Evolutionary conservation across 139 green algal species (phyloP), one percentile per base, ranked within the genome.

Genomic region (Ettlia oleoabundans): DNA sequence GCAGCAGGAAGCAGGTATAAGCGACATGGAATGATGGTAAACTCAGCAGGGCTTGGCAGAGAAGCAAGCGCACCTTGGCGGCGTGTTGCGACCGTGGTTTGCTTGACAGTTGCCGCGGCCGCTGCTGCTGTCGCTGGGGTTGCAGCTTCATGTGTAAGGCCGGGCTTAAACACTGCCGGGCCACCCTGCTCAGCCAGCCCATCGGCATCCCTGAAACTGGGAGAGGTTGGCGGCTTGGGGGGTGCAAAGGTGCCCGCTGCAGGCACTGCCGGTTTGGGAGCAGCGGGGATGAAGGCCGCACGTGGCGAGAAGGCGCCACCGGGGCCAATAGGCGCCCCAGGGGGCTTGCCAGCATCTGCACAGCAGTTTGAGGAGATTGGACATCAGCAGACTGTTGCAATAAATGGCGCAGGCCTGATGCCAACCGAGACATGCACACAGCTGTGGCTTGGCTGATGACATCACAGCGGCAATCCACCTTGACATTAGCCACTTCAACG

Each of bases 101-200:
- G 30, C 38, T 21, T 4, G 4, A 42, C 71, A 33, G 62, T 37
- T 2, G 52, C 53, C 3, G 58, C 73, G 1, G 73, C 65, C 32
- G 51, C 43, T 19, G 76, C 76, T 0, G 58, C 65, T 33, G 33
- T 24, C 28, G 32, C n/a, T 2, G 15, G 6, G 26, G 26, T 3
- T 10, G 26, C 28, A 4, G 32, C 28, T 51, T 63, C 26, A 38
- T 22, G 37, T 2, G 24, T 2, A 26, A 41, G 4, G 28, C 6
- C 30, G 7, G 76, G 76, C 76, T 71, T 82, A 40, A 82, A 82
- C 28, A 82, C n/a, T 1, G 76, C 61, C 7, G 76, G 76, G 38
- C 61, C 76, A 24, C 61, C 61, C 61, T 71, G 76, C 61, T 71
- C 76, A 28, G 58, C 76, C 40, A 82, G 40, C 58, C 76, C 35